Base-by-base conservation (phyloP, 345 rosid genomes). In the Cardamine occulta region DNA sequence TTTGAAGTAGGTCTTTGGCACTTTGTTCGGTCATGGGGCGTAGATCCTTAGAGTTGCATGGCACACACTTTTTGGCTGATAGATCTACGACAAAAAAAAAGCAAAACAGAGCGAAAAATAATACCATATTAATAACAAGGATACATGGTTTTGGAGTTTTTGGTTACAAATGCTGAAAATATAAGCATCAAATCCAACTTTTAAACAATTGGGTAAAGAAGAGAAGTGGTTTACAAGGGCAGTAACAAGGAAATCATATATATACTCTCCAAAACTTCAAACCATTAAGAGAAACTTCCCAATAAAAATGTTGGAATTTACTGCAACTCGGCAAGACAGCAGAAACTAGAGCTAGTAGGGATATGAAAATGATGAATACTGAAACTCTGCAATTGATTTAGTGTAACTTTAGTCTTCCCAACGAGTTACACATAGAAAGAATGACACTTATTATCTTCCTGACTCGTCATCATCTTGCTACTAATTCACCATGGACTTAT, bases 1-100 rank as follows among this genome's bases (percentile, higher is more conserved):
- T 85, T 35, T 88, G 42, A 65, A 92, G 77, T 44, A 89, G 77
- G 31, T 70, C 74, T 62, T 66, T 74, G 57, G 97, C 99, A 78
- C 75, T 84, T 80, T 87, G 86, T 84, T 88, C 88, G 15, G 90
- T 83, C 99, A 95, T 92, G 59, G 99, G 78, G 15, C 63, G 84
- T 80, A 92, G 60, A 59, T 92, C 97, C 87, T 90, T 90, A n/a
- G 90, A 8, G 63, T 83, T 82, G 80, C 99, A 95, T 72, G 99
- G 96, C 63, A 88, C 91, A 71, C 96, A 95, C 86, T 90, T 92
- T 85, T 86, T 90, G 63, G 84, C 63, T 23, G 85, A 80, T 74
- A 95, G 81, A 85, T 90, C 99, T 92, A 80, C 2, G 49, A 83
- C n/a, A n/a, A 13, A 17, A 51, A 15, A 56, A 81, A 11, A 37